Evolutionary conservation across 495 filamentous ascomycete species (phyloP).

Genomic region (Amorphotheca resinae): DNA sequence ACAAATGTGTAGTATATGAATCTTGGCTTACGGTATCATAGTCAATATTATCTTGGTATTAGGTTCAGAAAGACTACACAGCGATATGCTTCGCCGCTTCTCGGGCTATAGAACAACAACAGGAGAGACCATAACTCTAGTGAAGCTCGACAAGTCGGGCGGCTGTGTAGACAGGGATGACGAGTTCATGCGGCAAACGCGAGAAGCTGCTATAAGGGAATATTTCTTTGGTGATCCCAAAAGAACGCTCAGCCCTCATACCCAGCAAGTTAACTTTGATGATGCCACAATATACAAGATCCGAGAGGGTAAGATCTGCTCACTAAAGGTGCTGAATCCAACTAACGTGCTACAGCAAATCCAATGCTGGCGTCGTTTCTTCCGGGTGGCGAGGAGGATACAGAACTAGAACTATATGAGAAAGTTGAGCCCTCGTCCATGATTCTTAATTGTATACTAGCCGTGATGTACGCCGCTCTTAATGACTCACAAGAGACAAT

Average conservation of each 20-base stretch:
- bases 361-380: conserved; percentile 16
- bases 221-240: conserved; percentile 87
- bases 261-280: conserved; percentile 63
- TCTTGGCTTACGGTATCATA: conserved; percentile 14
- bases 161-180: conserved; percentile 76
- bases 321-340: neutral
- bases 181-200: conserved; percentile 53
- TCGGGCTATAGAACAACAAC: conserved; percentile 40
- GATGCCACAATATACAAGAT: conserved; percentile 58
- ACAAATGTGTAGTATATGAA: neutral
- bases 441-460: conserved; percentile 60
- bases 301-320: conserved; percentile 31
- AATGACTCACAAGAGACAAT: conserved; percentile 58
- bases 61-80: conserved; percentile 71
- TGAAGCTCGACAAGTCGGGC: conserved; percentile 76
- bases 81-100: conserved; percentile 64
- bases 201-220: conserved; percentile 65
- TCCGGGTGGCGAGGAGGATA: conserved; percentile 25
- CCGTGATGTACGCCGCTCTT: conserved; percentile 60
- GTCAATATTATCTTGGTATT: conserved; percentile 73
- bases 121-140: conserved; percentile 51
- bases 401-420: conserved; percentile 36
- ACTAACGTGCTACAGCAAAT: conserved; percentile 19
- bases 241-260: conserved; percentile 71
- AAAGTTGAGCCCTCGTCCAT: conserved; percentile 42